Percentiles rank a stretch among this genome's conserved stretches.
These are phyloP conservation scores for Tausonia pullulans DNA, from an alignment of 1,284 basidiomycete genomes.

Conservation along the genomic window DNA sequence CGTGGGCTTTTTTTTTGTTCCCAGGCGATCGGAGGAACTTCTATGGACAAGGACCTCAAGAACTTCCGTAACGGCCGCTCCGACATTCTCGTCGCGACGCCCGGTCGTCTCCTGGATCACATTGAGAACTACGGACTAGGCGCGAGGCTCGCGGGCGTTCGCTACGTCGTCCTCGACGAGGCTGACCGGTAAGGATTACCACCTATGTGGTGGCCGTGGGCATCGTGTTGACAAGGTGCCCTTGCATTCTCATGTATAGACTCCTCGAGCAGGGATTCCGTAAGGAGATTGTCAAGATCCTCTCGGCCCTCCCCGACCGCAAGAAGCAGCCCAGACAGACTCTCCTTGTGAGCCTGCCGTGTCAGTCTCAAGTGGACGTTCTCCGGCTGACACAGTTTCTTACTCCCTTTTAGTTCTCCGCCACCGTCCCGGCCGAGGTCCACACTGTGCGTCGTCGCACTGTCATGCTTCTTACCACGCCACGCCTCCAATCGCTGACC, in stretches of 20 bases:
- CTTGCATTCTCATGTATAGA: conserved; percentile 14
- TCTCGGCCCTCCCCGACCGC: conserved; percentile 28
- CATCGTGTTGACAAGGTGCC: not conserved
- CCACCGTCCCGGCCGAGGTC: conserved; percentile 38
- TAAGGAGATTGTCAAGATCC: conserved; percentile 22
- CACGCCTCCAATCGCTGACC: not conserved
- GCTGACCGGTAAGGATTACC: conserved; percentile 28
- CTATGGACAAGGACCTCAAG: conserved; percentile 33
- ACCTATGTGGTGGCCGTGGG: too few relatives aligned
- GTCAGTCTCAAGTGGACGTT: too few relatives aligned
- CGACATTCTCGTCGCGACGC: conserved; percentile 40
- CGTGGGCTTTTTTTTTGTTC: too few relatives aligned
- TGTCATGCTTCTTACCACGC: not conserved
- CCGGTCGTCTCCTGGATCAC: conserved; percentile 40
- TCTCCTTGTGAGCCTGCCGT: conserved; percentile 24
- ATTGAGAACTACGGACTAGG: conserved; percentile 33
- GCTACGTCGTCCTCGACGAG: conserved; percentile 39
- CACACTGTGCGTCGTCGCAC: conserved; percentile 23
- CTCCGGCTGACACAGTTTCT: too few relatives aligned
- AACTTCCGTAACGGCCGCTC: conserved; percentile 19
- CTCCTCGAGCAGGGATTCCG: conserved; percentile 32
- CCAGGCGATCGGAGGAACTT: conserved; percentile 36
- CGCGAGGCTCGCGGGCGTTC: conserved; percentile 26
- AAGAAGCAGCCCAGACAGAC: conserved; percentile 30
- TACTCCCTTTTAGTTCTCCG: conserved; percentile 30